A percentile compares a stretch with the other conserved stretches of the same genome.
Conservation (phyloP, 768 basidiomycete genomes). For the Termitomyces sp. region DNA sequence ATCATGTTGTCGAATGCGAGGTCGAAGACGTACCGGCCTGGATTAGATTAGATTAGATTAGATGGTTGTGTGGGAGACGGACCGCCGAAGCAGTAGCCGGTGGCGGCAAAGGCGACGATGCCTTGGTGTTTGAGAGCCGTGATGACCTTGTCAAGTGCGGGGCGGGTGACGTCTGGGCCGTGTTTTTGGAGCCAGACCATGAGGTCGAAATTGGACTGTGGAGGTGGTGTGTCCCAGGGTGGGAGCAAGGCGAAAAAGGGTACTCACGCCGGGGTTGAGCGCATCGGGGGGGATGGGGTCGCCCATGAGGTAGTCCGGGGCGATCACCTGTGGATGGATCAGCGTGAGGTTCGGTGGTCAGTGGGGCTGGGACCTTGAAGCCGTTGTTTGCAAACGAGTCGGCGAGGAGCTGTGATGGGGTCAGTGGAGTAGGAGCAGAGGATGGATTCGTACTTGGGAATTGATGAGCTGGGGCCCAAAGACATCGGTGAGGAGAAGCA, state of each 20-base stretch:
- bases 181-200: conserved; percentile 40
- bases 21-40: conserved; percentile 55
- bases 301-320: conserved; percentile 35
- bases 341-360: not conserved
- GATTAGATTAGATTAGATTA: too few relatives aligned
- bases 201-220: conserved; percentile 30
- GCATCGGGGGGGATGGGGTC: conserved; percentile 34
- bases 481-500: conserved; percentile 49
- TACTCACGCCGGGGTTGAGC: conserved; percentile 24
- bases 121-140: conserved; percentile 52
- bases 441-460: conserved; percentile 26
- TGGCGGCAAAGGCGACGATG: conserved; percentile 49
- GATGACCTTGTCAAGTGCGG: conserved; percentile 50
- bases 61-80: too few relatives aligned
- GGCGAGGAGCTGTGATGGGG: conserved; percentile 32
- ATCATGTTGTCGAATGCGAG: conserved; percentile 51
- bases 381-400: conserved; percentile 42
- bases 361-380: conserved; percentile 26
- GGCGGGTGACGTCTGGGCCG: conserved; percentile 32
- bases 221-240: not conserved
- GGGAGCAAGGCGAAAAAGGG: not conserved
- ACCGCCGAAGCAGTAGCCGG: conserved; percentile 72
- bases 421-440: not conserved
- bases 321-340: conserved; percentile 23
- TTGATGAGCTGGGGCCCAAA: conserved; percentile 47